These are phyloP conservation scores for Purpureocillium lavendulum DNA, from an alignment of 2,329 filamentous ascomycete species.

Conservation along the genomic window DNA sequence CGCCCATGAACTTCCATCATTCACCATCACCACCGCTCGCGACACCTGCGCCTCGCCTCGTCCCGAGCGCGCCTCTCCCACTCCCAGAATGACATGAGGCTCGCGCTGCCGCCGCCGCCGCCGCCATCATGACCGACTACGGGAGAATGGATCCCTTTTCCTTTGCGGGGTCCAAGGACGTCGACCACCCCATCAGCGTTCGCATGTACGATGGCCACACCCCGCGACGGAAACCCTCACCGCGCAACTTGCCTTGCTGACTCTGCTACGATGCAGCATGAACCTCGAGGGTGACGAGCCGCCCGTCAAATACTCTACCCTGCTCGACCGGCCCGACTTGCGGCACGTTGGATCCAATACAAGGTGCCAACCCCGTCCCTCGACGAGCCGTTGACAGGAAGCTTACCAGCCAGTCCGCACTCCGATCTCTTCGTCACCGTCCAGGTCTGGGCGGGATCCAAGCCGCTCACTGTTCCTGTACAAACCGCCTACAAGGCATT, in stretches of 20 bases:
- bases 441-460: slow-evolving; percentile 93
- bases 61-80: neutral
- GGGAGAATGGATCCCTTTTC: slow-evolving; percentile 85
- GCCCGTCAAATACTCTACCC: slow-evolving; percentile 48
- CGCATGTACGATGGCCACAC: slow-evolving; percentile 43
- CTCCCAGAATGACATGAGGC: slow-evolving; percentile 18
- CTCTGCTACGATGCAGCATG: slow-evolving; percentile 24
- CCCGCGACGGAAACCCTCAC: neutral
- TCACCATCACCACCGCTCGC: no score
- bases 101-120: neutral
- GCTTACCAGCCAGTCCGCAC: slow-evolving; percentile 45
- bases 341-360: slow-evolving; percentile 82
- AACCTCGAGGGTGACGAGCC: slow-evolving; percentile 38
- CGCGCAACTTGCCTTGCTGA: slow-evolving; percentile 9
- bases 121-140: slow-evolving; percentile 25
- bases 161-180: slow-evolving; percentile 80
- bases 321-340: slow-evolving; percentile 71
- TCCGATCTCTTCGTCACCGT: slow-evolving; percentile 91
- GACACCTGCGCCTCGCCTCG: no score
- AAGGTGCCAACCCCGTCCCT: slow-evolving; percentile 37
- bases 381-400: neutral
- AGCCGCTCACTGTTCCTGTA: slow-evolving; percentile 82
- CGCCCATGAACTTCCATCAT: no score
- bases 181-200: slow-evolving; percentile 64
- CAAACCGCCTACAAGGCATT: slow-evolving; percentile 93